phyloP scores from a whole-genome alignment of 352 stramenopile species.

The Aphanomyces astaci region DNA sequence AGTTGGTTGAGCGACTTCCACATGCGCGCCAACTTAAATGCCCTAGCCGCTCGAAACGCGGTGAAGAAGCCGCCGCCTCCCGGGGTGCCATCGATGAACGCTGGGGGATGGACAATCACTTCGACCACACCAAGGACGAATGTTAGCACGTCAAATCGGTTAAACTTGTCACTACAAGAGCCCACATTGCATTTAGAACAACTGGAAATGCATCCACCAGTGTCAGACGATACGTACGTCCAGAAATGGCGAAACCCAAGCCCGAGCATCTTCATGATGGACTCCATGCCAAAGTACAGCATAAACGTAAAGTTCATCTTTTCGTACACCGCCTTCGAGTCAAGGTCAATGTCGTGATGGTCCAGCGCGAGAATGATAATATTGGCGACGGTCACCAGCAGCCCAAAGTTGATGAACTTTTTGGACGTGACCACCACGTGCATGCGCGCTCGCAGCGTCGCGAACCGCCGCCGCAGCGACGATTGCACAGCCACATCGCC shows the following conservation, averaged over 20 bases:
- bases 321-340: constrained; percentile 37
- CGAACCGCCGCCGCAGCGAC: not conserved
- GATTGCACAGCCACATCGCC: not conserved
- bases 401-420: constrained; percentile 44
- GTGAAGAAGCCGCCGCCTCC: constrained; percentile 33
- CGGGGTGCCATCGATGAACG: constrained; percentile 20
- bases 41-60: constrained; percentile 46
- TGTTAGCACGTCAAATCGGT: constrained; percentile 29
- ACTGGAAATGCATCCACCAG: too few species aligned
- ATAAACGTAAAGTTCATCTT: constrained; percentile 55
- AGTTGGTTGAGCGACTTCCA: constrained; percentile 90
- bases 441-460: not conserved
- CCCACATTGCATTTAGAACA: too few species aligned
- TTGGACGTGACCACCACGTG: constrained; percentile 26
- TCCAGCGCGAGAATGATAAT: constrained; percentile 77
- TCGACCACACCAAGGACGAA: constrained; percentile 28
- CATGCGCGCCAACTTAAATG: constrained; percentile 69
- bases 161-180: constrained; percentile 26
- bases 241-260: constrained; percentile 33
- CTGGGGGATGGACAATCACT: constrained; percentile 3
- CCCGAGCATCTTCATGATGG: constrained; percentile 63
- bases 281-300: constrained; percentile 44
- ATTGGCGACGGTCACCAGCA: constrained; percentile 71
- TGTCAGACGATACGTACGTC: not conserved
- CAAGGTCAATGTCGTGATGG: constrained; percentile 50